phyloP scores from a whole-genome alignment of 306 rosid species.

The Quercus agrifolia region DNA sequence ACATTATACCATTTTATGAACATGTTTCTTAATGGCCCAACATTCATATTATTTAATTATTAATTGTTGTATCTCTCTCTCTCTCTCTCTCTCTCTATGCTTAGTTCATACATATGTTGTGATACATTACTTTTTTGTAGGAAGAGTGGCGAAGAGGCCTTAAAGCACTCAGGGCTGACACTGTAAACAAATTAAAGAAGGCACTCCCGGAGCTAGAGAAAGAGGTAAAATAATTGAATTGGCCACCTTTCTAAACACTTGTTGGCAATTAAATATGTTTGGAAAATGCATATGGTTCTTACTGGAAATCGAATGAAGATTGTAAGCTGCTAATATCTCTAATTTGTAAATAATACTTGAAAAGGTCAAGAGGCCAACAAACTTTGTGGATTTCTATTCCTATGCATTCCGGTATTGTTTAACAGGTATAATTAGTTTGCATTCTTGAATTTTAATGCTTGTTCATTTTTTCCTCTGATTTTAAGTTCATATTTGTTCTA shows the following conservation, averaged over 20 bases:
- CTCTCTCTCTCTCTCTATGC: neutral
- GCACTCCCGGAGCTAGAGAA: conserved; percentile 90
- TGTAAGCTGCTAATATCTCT: conserved; percentile 24
- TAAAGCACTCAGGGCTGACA: conserved; percentile 81
- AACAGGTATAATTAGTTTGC: conserved; percentile 54
- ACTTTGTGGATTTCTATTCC: conserved; percentile 87
- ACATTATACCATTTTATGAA: too few species aligned
- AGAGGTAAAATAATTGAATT: conserved; percentile 56
- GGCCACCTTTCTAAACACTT: conserved; percentile 4
- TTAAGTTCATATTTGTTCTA: neutral
- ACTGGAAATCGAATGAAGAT: conserved; percentile 7
- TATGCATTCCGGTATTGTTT: conserved; percentile 92
- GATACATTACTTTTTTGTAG: conserved; percentile 31
- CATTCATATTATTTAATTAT: neutral
- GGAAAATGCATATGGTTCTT: neutral
- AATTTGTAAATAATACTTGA: conserved; percentile 22
- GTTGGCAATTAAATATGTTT: neutral
- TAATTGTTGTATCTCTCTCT: neutral
- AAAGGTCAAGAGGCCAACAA: conserved; percentile 81
- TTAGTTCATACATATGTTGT: conserved; percentile 9
- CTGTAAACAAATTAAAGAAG: conserved; percentile 80
- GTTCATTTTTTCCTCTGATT: conserved; percentile 1
- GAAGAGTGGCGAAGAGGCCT: conserved; percentile 98
- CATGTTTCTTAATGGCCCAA: too few species aligned
- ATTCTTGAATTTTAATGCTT: neutral